Evolutionary conservation across 306 rosid species (phyloP), one percentile per base, ranked within the genome.

Genomic region (Delonix regia): DNA sequence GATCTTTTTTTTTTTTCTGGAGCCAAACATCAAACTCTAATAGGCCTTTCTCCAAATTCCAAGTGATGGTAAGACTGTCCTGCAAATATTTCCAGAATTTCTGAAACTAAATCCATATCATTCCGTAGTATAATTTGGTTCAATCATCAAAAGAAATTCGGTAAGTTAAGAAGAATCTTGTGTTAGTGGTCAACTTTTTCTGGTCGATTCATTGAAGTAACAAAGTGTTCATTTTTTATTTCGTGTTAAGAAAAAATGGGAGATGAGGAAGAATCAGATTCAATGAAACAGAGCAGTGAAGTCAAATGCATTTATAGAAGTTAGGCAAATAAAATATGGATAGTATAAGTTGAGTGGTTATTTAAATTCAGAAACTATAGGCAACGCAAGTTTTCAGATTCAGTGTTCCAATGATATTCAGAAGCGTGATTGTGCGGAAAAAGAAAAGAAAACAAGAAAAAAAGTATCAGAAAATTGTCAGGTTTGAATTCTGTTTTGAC

Each of bases 1-100:
- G 81, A 61, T 53, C 12, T 25, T 52, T 60, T 18, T 83, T 83
- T 70, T 48, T 60, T 49, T 60, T 51, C n/a, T 22, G 21, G 42
- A 69, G 25, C 27, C 25, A 59, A 73, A 7, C 36, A 33, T 34
- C n/a, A 18, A 49, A 27, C 38, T 66, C 47, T 44, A 44, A 10
- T 44, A 0, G 12, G 48, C 48, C 15, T 9, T 44, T 44, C 2
- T 44, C 52, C n/a, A 47, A 4, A 13, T 25, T 18, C 11, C 12
- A 52, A 52, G 48, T 52, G 22, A 49, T 16, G 56, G 18, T 49
- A n/a, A 39, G 2, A 18, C 22, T 62, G 39, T 60, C 10, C 22
- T 60, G 19, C 1, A 15, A 19, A 2, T 53, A 14, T 53, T 21
- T 53, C 33, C 16, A 8, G 10, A 14, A 60, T 9, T 63, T 63